Base-by-base conservation (phyloP, 306 rosid genomes). In the Cicer yamashitae region DNA sequence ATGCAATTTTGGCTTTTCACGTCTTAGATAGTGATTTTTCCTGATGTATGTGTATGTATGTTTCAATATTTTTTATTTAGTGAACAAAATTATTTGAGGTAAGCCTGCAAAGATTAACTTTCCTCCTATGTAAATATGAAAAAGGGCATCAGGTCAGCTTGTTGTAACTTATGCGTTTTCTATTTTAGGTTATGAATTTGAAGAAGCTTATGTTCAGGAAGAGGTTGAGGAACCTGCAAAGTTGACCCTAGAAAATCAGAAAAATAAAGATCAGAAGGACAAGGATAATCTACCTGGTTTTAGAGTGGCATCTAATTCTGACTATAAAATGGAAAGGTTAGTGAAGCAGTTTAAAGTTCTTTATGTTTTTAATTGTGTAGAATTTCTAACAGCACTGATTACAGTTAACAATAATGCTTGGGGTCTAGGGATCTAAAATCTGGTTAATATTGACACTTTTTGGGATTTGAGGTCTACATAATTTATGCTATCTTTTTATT, bases 291-390 rank as follows among this genome's bases (percentile, higher is more conserved):
- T 94, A 67, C 91, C 81, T 71, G 97, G 99, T 75, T 94, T 92
- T 79, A 90, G 84, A 83, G 82, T 83, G 77, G 90, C 96, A 63
- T 89, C 92, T 58, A 87, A 85, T 79, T 77, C 97, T 76, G 96
- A 90, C 88, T 88, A 86, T 73, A 92, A 82, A 84, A 82, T 82
- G 74, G 92, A 92, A 70, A 89, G 99, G 99, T 92, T 75, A 65
- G 43, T 45, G 77, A 76, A 78, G 73, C 78, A 68, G 30, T 68
- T 57, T 71, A 20, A 18, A 59, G 6, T 48, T 59, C 30, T 53
- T 11, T 20, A 15, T 39, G 47, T 43, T 39, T 57, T 52, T 44
- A 45, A 10, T 67, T 72, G 59, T 78, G 40, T 67, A 17, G 14
- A 76, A 46, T 81, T 51, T 77, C 66, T 77, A 65, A 56, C 44